Evolutionary conservation across 169 alveolate genomes (phyloP), one percentile per base, ranked within the genome.

Genomic region (Plasmodium billcollinsi): DNA sequence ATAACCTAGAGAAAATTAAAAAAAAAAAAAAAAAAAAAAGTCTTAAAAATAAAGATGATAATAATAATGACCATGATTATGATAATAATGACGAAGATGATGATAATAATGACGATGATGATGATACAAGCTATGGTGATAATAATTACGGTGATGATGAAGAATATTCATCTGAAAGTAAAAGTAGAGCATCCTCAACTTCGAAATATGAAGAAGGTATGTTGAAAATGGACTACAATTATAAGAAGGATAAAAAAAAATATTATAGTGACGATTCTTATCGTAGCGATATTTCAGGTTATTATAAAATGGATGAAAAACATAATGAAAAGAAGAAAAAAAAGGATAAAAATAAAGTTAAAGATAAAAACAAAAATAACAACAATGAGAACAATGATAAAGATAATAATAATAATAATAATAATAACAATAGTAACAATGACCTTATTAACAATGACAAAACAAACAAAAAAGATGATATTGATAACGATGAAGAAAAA

Each of bases 191-290:
- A 39, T 39, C 47, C 5, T 39, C 47, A 39, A 39, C 47, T 39
- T 39, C 47, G 4, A 39, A 39, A 39, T 39, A 39, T 39, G 47
- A 39, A 39, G 47, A 39, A 5, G 47, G 47, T 5, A 39, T 39
- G 47, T 39, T 39, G 47, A 39, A 18, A 20, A 62, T 7, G 29
- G 71, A 62, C 14, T 20, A 18, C 0, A 62, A 26, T 62, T 24
- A 62, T 26, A 66, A 39, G 21, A 66, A 66, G 50, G 21, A 39
- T 39, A 74, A 61, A 29, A 74, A 74, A 33, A 74, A 74, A 9
- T 74, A 61, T 45, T 74, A 74, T 67, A 74, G 74, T 43, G 88
- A 74, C 11, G 86, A 73, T 18, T 74, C 88, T 2, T 61, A 74
- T 45, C 59, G 39, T 14, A 26, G 9, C 18, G 65, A 73, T 3